Evolutionary conservation across 2,329 filamentous ascomycete species (phyloP).

Genomic region (Penicillium sp.): DNA sequence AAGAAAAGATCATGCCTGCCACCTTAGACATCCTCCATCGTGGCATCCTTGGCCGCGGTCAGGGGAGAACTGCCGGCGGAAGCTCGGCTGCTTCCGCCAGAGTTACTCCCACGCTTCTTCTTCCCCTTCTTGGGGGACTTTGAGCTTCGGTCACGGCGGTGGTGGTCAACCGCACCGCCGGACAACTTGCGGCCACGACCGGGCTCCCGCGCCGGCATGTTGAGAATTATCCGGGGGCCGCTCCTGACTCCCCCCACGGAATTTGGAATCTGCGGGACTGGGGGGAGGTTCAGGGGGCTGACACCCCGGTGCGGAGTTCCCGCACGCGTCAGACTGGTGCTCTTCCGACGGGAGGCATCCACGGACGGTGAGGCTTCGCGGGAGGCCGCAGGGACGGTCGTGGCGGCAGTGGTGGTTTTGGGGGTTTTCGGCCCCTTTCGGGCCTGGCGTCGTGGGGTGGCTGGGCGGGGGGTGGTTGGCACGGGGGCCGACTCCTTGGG

Average conservation of each 20-base stretch:
- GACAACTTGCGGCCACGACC: background rate
- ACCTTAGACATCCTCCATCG: background rate
- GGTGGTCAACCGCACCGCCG: background rate
- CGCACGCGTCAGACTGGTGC: constrained; percentile 7
- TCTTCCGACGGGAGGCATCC: constrained; percentile 25
- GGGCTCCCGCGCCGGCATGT: background rate
- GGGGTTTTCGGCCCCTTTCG: constrained; percentile 43
- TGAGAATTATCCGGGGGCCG: background rate
- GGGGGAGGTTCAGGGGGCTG: background rate
- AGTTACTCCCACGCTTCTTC: background rate
- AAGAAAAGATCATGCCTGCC: background rate
- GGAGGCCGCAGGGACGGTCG: constrained; percentile 37
- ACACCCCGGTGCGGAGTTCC: background rate
- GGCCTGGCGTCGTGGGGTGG: constrained; percentile 46
- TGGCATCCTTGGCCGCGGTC: background rate
- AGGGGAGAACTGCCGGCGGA: background rate
- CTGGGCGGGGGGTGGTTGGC: constrained; percentile 46
- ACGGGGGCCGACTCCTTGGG: constrained; percentile 30
- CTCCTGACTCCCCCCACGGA: background rate
- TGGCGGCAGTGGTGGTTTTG: constrained; percentile 53
- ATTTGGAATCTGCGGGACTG: background rate
- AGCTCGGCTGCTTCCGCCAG: background rate
- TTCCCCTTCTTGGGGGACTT: constrained; percentile 1
- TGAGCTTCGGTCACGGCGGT: background rate
- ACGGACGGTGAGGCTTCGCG: constrained; percentile 18